Percentiles rank a stretch among this genome's conserved stretches.
These are phyloP conservation scores for Pseudozyma sp. DNA, from an alignment of 1,284 basidiomycete species.

Conservation along the genomic window DNA sequence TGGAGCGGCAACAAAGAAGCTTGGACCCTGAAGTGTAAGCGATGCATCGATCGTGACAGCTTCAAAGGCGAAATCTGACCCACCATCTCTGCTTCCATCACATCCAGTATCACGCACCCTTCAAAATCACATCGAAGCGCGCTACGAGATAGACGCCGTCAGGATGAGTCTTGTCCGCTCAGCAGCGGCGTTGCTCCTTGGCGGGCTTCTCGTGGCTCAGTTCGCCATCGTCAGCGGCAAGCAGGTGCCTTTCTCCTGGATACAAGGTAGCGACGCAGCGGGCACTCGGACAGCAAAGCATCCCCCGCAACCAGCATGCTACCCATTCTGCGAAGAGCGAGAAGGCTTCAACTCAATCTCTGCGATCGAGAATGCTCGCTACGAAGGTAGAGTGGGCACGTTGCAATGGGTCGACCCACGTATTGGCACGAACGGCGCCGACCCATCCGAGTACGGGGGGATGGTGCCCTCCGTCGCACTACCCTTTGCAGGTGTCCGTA, in stretches of 20 bases:
- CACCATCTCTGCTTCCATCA: too few relatives aligned
- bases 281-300: too few relatives aligned
- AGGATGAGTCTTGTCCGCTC: too few relatives aligned
- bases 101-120: too few relatives aligned
- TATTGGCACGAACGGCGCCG: constrained; percentile 55
- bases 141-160: too few relatives aligned
- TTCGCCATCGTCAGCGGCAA: background rate
- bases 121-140: too few relatives aligned
- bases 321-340: constrained; percentile 26
- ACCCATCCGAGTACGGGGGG: constrained; percentile 50
- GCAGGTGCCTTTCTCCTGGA: constrained; percentile 19
- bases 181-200: background rate
- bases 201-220: background rate
- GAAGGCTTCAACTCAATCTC: constrained; percentile 1
- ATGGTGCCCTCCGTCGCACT: constrained; percentile 43
- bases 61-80: too few relatives aligned
- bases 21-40: too few relatives aligned
- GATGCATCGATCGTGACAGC: too few relatives aligned
- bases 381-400: constrained; percentile 17
- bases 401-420: constrained; percentile 47
- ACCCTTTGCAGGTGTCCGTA: constrained; percentile 45
- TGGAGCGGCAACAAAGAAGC: too few relatives aligned
- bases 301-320: constrained; percentile 10
- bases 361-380: constrained; percentile 18
- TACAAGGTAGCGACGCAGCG: background rate